Evolutionary conservation across 1,284 basidiomycete genomes (phyloP).

Genomic region (Termitomyces sp.): DNA sequence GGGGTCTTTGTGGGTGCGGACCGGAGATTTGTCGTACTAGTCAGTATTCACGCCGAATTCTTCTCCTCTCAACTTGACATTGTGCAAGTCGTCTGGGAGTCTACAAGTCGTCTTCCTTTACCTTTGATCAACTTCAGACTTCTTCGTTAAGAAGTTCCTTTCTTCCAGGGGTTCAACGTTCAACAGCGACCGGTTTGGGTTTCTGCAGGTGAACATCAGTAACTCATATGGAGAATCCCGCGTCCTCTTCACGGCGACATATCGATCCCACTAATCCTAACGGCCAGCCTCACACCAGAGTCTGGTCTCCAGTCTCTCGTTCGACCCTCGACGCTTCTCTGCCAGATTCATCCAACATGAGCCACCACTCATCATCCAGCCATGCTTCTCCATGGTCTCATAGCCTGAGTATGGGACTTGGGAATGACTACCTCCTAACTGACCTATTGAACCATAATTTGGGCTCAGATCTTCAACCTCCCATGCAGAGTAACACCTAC

Average conservation of each 20-base stretch:
- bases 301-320: slow-evolving; percentile 35
- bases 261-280: slow-evolving; percentile 9
- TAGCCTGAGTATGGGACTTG: slow-evolving; percentile 21
- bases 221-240: slow-evolving; percentile 18
- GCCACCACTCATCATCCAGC: slow-evolving; percentile 32
- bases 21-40: slow-evolving; percentile 18
- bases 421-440: slow-evolving; percentile 14
- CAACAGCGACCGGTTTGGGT: neutral
- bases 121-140: neutral
- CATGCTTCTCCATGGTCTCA: slow-evolving; percentile 38
- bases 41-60: slow-evolving; percentile 12
- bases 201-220: slow-evolving; percentile 4
- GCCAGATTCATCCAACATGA: slow-evolving; percentile 29
- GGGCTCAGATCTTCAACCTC: slow-evolving; percentile 9
- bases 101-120: neutral
- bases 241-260: slow-evolving; percentile 16
- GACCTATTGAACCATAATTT: slow-evolving; percentile 14
- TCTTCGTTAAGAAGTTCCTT: neutral
- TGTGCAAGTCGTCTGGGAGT: slow-evolving; percentile 9
- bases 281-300: slow-evolving; percentile 18
- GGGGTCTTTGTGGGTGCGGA: slow-evolving; percentile 16
- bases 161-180: neutral
- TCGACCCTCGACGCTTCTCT: slow-evolving; percentile 37
- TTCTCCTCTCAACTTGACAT: slow-evolving; percentile 14
- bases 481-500: slow-evolving; percentile 11